A percentile compares a stretch with the other conserved stretches of the same genome.
Evolutionary conservation across 169 alveolate species (phyloP).

Genomic region (Plasmodium chabaudi): DNA sequence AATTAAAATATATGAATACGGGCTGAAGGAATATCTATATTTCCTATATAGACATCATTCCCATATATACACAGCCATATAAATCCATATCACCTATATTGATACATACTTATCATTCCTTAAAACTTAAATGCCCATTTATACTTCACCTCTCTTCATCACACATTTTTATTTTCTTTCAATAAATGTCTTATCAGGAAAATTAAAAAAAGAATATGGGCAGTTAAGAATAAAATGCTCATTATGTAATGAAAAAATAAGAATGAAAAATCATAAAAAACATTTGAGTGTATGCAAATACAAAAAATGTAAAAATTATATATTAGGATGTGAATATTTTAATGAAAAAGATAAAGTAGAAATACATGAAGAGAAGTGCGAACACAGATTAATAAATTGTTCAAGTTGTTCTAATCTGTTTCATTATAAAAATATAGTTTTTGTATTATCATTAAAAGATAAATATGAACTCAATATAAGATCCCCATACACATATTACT

Average conservation of each 20-base stretch:
- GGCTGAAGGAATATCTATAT: too few species aligned
- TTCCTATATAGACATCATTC: too few species aligned
- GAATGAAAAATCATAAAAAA: constrained; percentile 48
- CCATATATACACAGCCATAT: too few species aligned
- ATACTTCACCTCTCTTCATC: too few species aligned
- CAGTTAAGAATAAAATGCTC: constrained; percentile 57
- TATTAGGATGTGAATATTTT: constrained; percentile 75
- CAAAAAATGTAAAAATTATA: constrained; percentile 67
- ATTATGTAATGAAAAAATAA: constrained; percentile 45
- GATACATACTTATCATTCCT: too few species aligned
- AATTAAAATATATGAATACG: too few species aligned
- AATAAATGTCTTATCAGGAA: constrained; percentile 12
- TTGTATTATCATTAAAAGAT: constrained; percentile 48
- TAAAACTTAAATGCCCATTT: too few species aligned
- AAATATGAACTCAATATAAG: constrained; percentile 39
- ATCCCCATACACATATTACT: constrained; percentile 41
- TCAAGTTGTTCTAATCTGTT: constrained; percentile 72
- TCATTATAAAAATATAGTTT: constrained; percentile 69
- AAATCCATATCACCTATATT: too few species aligned
- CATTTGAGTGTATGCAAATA: constrained; percentile 50
- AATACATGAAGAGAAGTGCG: constrained; percentile 62
- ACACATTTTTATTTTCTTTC: too few species aligned
- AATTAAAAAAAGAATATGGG: constrained; percentile 59
- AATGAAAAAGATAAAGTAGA: constrained; percentile 59
- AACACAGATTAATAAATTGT: constrained; percentile 71